Evolutionary conservation across 176 grass and related monocot species (phyloP), one percentile per base, ranked within the genome.

Genomic region (Triticum turgidum): DNA sequence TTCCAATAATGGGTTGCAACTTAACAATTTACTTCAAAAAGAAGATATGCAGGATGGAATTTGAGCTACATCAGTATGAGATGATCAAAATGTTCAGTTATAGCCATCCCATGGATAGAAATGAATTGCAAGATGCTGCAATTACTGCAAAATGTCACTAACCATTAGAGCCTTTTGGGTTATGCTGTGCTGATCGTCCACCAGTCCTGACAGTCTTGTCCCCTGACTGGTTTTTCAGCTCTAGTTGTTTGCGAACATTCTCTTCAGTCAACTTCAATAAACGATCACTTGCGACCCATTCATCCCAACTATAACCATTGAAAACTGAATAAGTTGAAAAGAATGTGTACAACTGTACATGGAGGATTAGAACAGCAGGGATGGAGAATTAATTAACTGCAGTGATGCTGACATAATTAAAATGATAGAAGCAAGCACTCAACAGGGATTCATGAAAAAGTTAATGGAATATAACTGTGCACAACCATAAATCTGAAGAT

Each of bases 191-290:
- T 65, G 92, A 91, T 14, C 96, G 87, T 51, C 94, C 91, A 85
- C 94, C 91, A 83, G 88, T 88, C 87, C 91, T 98, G n/a, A 78
- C 24, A n/a, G 22, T 90, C 84, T 86, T 98, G 78, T 98, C 96
- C 84, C 79, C 84, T 65, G 69, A 59, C 88, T 92, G 91, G 66
- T 82, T 92, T 82, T 94, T 98, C 1, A 98, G 93, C 27, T 90
- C 92, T 84, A 96, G 86, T 67, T 98, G 96, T 86, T 94, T 95
- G 20, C 61, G 82, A 5, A 90, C 3, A 89, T 96, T 98, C 84
- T 98, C 93, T 2, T 94, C 90, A 11, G 91, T 92, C 21, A 80
- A 64, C 80, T 89, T 95, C 93, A 98, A 83, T 88, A 98, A 92
- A 51, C 96, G 93, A 73, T 89, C 90, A 87, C 65, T 85, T 63